Percentiles rank a stretch among this genome's conserved stretches.
Conservation (phyloP, 2,329 filamentous ascomycete genomes). For the Diaporthe vexans region DNA sequence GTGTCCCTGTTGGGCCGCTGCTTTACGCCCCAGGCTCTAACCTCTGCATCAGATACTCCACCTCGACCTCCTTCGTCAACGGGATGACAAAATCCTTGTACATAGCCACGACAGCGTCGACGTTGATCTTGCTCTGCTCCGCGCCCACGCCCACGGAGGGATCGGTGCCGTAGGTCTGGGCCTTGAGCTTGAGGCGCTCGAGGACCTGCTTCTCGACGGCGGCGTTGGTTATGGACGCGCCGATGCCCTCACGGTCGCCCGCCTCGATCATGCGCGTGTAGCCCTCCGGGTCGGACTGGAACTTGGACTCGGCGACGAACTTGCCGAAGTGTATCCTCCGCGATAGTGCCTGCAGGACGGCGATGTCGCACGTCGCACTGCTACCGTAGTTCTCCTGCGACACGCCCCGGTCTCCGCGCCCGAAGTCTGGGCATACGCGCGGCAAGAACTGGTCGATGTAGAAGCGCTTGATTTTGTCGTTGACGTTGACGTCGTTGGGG, state of each 20-base stretch:
- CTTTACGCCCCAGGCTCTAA: slow-evolving; percentile 62
- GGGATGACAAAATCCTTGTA: slow-evolving; percentile 96
- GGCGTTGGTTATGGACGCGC: slow-evolving; percentile 89
- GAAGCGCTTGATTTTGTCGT: slow-evolving; percentile 85
- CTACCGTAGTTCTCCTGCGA: slow-evolving; percentile 96
- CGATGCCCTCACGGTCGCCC: slow-evolving; percentile 84
- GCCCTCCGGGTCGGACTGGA: slow-evolving; percentile 82
- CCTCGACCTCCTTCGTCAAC: slow-evolving; percentile 97
- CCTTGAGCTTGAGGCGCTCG: slow-evolving; percentile 88
- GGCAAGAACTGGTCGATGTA: slow-evolving; percentile 90
- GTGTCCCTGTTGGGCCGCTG: not conserved
- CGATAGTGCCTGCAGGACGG: slow-evolving; percentile 89
- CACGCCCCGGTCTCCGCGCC: slow-evolving; percentile 84
- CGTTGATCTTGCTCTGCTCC: slow-evolving; percentile 85
- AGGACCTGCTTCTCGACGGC: slow-evolving; percentile 93
- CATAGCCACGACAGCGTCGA: slow-evolving; percentile 90
- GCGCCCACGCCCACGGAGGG: slow-evolving; percentile 73
- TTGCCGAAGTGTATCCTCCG: slow-evolving; percentile 97
- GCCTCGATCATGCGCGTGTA: slow-evolving; percentile 88
- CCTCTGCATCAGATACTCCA: slow-evolving; percentile 97
- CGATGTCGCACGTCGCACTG: slow-evolving; percentile 90
- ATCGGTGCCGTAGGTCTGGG: slow-evolving; percentile 92
- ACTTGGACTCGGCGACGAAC: slow-evolving; percentile 97
- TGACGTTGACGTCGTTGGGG: slow-evolving; percentile 90
- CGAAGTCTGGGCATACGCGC: slow-evolving; percentile 82